Evolutionary conservation across 2,329 filamentous ascomycete genomes (phyloP).

Genomic region (Scleromitrula shiraiana): DNA sequence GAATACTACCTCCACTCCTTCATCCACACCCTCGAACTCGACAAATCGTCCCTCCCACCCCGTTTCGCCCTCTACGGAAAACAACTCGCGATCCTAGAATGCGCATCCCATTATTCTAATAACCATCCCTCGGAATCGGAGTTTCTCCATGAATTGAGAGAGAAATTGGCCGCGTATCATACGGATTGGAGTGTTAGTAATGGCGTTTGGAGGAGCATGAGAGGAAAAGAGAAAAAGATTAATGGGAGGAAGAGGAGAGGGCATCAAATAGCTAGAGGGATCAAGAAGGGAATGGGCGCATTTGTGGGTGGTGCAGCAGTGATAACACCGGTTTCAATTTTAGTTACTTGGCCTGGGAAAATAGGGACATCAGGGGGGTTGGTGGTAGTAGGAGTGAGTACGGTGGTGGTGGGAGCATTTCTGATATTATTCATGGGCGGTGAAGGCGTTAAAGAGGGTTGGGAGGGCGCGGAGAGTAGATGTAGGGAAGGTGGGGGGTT

Average conservation of each 20-base stretch:
- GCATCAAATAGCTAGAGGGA: no score
- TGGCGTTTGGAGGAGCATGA: not conserved
- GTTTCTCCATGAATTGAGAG: not conserved
- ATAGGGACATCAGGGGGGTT: not conserved
- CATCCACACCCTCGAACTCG: not conserved
- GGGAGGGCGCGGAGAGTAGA: not conserved
- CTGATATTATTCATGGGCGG: no score
- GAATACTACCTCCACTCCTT: conserved; percentile 10
- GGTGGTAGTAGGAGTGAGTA: not conserved
- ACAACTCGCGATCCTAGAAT: conserved; percentile 15
- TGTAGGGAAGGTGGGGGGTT: not conserved
- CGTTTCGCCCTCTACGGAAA: conserved; percentile 10
- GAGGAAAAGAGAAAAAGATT: not conserved
- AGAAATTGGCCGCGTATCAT: not conserved
- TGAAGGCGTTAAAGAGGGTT: not conserved
- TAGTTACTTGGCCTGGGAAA: not conserved
- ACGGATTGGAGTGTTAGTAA: not conserved
- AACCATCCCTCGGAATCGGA: not conserved
- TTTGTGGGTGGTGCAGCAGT: not conserved
- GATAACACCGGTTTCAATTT: not conserved
- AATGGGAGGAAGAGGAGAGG: not conserved
- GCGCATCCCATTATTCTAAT: not conserved
- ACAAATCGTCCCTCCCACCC: not conserved
- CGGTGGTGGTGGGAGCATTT: not conserved
- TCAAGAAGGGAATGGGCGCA: not conserved